Percentiles rank a stretch among this genome's conserved stretches.
These are phyloP conservation scores for Vitis hybrid DNA, from an alignment of 177 flowering plant genomes.

Conservation along the genomic window DNA sequence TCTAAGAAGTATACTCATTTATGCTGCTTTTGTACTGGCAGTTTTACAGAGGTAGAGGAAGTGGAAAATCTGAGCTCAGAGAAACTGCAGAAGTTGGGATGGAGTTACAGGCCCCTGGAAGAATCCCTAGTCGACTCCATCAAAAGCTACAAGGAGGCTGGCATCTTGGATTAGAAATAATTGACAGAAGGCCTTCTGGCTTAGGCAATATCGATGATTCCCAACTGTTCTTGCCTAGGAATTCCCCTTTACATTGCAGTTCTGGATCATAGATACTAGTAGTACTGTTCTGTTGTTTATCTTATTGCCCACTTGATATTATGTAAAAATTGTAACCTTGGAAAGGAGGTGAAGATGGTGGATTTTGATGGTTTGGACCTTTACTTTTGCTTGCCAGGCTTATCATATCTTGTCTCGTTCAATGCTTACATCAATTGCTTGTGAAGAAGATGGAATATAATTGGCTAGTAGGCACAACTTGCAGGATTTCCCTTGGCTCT, in stretches of 20 bases:
- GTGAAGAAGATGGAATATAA: no score
- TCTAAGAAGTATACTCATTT: background rate
- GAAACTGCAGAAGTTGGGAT: slow-evolving; percentile 51
- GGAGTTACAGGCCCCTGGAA: slow-evolving; percentile 50
- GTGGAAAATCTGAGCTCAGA: slow-evolving; percentile 26
- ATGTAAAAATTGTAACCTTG: no score
- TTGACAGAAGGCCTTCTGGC: background rate
- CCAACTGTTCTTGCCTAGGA: background rate
- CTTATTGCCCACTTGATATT: no score
- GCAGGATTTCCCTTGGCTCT: no score
- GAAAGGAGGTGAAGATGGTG: no score
- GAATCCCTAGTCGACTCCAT: slow-evolving; percentile 49
- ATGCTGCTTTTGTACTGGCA: slow-evolving; percentile 16
- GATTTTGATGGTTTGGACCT: no score
- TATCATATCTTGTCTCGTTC: no score
- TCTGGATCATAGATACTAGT: background rate
- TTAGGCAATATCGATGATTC: no score
- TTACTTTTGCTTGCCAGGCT: no score
- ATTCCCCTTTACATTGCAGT: background rate
- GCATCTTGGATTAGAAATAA: slow-evolving; percentile 23
- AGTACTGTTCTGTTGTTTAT: background rate
- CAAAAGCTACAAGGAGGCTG: slow-evolving; percentile 29
- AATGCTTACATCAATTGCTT: no score
- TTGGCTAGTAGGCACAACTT: no score
- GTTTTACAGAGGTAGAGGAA: slow-evolving; percentile 33